Evolutionary conservation across 1,284 basidiomycete species (phyloP), one percentile per base, ranked within the genome.

Genomic region (Boletellus deceptivus): DNA sequence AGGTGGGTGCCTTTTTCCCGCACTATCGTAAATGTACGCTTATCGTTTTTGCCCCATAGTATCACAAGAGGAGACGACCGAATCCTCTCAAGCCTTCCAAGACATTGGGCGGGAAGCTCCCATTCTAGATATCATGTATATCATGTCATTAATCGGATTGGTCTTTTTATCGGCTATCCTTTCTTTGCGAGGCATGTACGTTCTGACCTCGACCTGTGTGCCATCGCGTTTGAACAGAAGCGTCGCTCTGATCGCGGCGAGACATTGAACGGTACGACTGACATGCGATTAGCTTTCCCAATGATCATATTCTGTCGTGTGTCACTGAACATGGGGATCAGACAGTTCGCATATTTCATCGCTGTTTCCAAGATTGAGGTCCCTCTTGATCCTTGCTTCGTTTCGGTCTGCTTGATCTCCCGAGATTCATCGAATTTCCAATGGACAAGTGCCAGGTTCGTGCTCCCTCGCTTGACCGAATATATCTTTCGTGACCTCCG

Each of bases 51-150:
- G 3, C 5, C 47, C 35, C 45, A 7, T 54, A 83, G 81, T 72
- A 75, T 55, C 74, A 82, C 68, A 76, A 75, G 61, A 75, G 72
- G 67, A 74, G 71, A 53, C 75, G 69, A 56, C 79, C 78, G 29
- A 72, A 79, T 56, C 80, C 80, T 27, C 78, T 83, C 68, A 79
- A 76, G 43, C 72, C 76, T 40, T 66, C 67, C 42, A 78, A 77
- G 63, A 63, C 69, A 11, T 70, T 73, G 47, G 49, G 64, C 22
- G 61, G 61, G 18, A 83, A 81, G 57, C 68, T 83, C 51, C 80
- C 81, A 4, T 82, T 79, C 71, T 82, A 67, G 62, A 58, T 17
- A 51, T 27, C 22, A 14, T 54, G 44, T 57, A 49, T 46, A 16
- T 11, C 22, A 16, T 18, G 44, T 31, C 35, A 5, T 25, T 37